These are phyloP conservation scores for Cucumis variabilis DNA, from an alignment of 331 rosid genomes.

Conservation along the genomic window DNA sequence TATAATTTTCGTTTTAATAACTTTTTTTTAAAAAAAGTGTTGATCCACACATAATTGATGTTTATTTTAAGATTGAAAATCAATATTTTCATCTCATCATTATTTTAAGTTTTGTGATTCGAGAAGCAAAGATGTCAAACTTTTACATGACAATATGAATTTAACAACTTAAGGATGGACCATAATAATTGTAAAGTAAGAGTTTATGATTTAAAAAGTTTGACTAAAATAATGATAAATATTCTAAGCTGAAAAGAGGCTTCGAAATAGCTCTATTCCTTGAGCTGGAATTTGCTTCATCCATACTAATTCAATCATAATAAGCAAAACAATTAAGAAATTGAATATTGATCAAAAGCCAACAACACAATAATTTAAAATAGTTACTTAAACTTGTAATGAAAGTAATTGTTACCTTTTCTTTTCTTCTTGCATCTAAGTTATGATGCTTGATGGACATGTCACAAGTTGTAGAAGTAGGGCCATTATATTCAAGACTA, in stretches of 20 bases:
- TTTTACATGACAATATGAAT: background rate
- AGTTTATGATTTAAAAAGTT: background rate
- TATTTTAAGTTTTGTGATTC: too few species aligned
- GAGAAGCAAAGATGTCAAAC: too few species aligned
- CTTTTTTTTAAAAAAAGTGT: too few species aligned
- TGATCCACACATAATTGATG: too few species aligned
- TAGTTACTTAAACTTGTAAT: background rate
- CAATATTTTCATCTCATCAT: too few species aligned
- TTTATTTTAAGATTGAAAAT: too few species aligned
- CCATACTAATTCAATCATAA: background rate
- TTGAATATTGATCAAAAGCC: background rate
- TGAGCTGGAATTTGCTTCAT: background rate
- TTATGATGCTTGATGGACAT: constrained; percentile 11
- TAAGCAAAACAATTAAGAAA: background rate
- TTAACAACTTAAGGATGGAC: background rate
- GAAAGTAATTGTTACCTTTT: background rate
- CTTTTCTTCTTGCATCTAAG: background rate
- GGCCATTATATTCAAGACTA: background rate
- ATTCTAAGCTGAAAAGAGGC: background rate
- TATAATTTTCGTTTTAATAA: too few species aligned
- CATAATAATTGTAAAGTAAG: background rate
- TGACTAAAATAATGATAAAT: background rate
- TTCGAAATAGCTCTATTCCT: background rate
- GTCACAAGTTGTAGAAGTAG: constrained; percentile 1
- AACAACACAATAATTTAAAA: constrained; percentile 14